A percentile compares a stretch with the other conserved stretches of the same genome.
These are phyloP conservation scores for Yarrowia sp. DNA, from an alignment of 805 yeast species.

Conservation along the genomic window DNA sequence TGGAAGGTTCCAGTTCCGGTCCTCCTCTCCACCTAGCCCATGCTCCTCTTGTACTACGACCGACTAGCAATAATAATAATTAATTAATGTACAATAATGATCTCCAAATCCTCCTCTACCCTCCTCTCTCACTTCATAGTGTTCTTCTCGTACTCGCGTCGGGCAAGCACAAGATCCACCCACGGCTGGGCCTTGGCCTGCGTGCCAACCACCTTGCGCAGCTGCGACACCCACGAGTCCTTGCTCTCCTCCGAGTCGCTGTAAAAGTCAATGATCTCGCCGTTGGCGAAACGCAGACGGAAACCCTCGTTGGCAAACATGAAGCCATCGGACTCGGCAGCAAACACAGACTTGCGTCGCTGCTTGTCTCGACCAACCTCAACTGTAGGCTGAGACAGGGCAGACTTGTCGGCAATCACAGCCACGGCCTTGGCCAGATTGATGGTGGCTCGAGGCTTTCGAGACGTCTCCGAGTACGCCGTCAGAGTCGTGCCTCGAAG, in stretches of 20 bases:
- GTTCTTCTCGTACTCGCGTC: constrained; percentile 22
- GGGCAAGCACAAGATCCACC: constrained; percentile 29
- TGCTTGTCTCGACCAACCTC: constrained; percentile 29
- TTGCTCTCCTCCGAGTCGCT: constrained; percentile 67
- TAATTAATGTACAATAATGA: constrained; percentile 18
- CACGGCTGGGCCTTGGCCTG: constrained; percentile 27
- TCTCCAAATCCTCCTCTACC: neutral
- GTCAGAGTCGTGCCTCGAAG: constrained; percentile 66
- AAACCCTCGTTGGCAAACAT: constrained; percentile 57
- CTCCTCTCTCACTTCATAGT: neutral
- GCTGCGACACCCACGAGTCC: constrained; percentile 57
- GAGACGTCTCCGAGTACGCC: constrained; percentile 70
- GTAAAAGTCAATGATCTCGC: constrained; percentile 79
- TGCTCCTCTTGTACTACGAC: constrained; percentile 32
- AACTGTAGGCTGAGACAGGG: constrained; percentile 33
- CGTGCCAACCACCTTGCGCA: constrained; percentile 41
- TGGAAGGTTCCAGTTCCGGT: too few relatives aligned
- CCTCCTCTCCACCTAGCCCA: too few relatives aligned
- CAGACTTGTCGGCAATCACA: constrained; percentile 37
- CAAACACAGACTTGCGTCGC: constrained; percentile 44
- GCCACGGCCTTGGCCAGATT: constrained; percentile 67
- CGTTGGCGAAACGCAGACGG: constrained; percentile 69
- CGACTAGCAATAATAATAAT: neutral
- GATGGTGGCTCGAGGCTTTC: constrained; percentile 62
- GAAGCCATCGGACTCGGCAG: constrained; percentile 41